phyloP scores from a whole-genome alignment of 345 rosid genomes.

The Syzygium grande region DNA sequence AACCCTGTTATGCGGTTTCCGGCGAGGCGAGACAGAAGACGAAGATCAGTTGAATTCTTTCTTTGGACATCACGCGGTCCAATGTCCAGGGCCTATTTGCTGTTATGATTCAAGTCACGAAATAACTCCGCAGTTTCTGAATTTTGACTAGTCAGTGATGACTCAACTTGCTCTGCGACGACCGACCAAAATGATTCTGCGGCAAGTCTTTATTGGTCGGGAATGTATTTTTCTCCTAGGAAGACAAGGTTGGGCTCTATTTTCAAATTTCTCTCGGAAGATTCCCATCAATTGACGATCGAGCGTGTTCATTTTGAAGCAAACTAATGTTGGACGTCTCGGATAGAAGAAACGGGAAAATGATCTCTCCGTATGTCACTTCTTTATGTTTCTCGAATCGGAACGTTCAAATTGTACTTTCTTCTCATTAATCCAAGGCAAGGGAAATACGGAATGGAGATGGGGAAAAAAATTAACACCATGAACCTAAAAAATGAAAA shows the following conservation, averaged over 20 bases:
- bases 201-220: neutral
- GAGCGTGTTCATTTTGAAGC: neutral
- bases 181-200: neutral
- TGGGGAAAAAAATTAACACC: neutral
- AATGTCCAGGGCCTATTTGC: neutral
- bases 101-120: neutral
- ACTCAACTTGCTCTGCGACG: neutral
- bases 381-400: neutral
- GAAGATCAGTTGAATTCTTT: neutral
- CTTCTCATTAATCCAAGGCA: neutral
- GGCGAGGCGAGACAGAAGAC: neutral
- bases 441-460: neutral
- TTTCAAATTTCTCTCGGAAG: neutral
- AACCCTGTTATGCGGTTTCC: neutral
- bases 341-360: neutral
- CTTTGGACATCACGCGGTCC: neutral
- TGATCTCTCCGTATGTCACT: neutral
- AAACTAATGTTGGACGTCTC: neutral
- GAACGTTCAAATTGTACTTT: neutral
- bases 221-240: neutral
- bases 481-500: neutral
- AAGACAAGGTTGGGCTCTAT: neutral
- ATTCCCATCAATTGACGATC: neutral
- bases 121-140: neutral
- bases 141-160: neutral